Evolutionary conservation across 129 eudicot species (phyloP).

Genomic region (Lonicera japonica): DNA sequence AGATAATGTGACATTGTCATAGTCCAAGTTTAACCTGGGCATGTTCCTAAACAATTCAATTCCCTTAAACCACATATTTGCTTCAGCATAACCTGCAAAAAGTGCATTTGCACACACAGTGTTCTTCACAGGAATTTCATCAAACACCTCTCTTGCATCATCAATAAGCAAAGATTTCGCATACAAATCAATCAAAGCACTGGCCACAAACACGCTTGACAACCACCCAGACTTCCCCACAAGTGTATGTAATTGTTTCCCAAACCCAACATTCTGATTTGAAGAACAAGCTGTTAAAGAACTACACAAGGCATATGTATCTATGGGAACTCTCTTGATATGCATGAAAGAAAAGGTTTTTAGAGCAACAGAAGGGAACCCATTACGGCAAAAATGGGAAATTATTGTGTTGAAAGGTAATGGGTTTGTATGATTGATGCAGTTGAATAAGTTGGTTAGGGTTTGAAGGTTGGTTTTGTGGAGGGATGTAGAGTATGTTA

Average conservation of each 20-base stretch:
- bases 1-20: constrained; percentile 51
- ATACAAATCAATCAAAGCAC: constrained; percentile 69
- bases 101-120: constrained; percentile 62
- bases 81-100: constrained; percentile 61
- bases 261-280: constrained; percentile 27
- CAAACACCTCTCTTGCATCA: constrained; percentile 63
- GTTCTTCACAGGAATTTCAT: constrained; percentile 70
- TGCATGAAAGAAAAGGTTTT: constrained; percentile 65
- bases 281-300: constrained; percentile 48
- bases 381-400: constrained; percentile 40
- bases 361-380: constrained; percentile 41
- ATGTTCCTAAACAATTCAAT: constrained; percentile 34
- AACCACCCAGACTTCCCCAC: constrained; percentile 68
- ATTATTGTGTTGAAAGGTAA: constrained; percentile 59
- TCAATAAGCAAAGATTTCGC: constrained; percentile 24
- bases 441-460: constrained; percentile 45
- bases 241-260: constrained; percentile 48
- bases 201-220: constrained; percentile 69
- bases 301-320: constrained; percentile 62
- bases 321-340: constrained; percentile 36
- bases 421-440: constrained; percentile 45
- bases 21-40: constrained; percentile 39
- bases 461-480: constrained; percentile 22
- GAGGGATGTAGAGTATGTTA: constrained; percentile 30
- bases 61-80: constrained; percentile 62